Conservation (phyloP, 768 basidiomycete species). For the Lentinula boryana region DNA sequence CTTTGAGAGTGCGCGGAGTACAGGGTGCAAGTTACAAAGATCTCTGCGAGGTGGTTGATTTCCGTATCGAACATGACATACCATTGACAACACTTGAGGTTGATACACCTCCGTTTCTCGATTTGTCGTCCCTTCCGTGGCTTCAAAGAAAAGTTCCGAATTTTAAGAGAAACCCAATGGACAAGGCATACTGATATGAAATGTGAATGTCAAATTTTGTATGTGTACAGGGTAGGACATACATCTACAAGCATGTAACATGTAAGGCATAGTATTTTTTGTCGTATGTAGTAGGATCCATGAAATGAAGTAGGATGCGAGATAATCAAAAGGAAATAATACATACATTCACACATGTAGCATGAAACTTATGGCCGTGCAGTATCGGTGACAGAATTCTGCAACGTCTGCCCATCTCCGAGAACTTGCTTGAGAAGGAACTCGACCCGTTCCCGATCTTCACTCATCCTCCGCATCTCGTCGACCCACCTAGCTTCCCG, state of each 20-base stretch:
- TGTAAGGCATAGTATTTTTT: neutral
- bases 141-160: neutral
- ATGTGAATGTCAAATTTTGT: neutral
- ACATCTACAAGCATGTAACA: neutral
- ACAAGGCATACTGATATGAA: neutral
- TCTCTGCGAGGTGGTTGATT: neutral
- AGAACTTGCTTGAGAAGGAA: conserved; percentile 61
- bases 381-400: neutral
- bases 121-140: neutral
- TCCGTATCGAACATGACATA: neutral
- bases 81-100: neutral
- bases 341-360: neutral
- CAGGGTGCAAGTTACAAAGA: neutral
- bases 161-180: neutral
- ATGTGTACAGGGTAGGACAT: neutral
- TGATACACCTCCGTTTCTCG: neutral
- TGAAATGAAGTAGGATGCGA: neutral
- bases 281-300: neutral
- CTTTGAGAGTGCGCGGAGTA: neutral
- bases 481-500: conserved; percentile 65
- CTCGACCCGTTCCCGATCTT: conserved; percentile 65
- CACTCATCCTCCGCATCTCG: conserved; percentile 58
- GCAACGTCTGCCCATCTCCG: conserved; percentile 18
- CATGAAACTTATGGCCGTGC: neutral
- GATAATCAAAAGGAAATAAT: neutral